A percentile compares a stretch with the other conserved stretches of the same genome.
Evolutionary conservation across 2,329 filamentous ascomycete species (phyloP).

Genomic region (Trichoderma asperellum): DNA sequence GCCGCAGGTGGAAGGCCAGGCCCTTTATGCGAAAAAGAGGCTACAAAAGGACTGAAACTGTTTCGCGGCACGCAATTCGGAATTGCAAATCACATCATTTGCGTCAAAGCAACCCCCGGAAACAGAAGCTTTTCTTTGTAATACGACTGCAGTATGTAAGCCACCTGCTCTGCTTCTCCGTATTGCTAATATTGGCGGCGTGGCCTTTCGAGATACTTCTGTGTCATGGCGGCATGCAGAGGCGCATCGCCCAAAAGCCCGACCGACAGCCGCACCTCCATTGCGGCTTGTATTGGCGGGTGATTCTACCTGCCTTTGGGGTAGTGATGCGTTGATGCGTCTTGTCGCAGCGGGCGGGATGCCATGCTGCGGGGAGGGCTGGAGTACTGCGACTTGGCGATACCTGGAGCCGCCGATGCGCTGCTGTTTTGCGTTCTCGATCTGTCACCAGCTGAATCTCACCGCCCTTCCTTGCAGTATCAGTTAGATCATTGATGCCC

Average conservation of each 20-base stretch:
- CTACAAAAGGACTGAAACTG: neutral
- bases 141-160: slow-evolving; percentile 15
- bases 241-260: slow-evolving; percentile 14
- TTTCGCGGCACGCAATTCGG: neutral
- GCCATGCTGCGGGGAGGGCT: neutral
- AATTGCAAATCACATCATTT: slow-evolving; percentile 26
- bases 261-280: slow-evolving; percentile 26
- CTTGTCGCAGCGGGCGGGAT: neutral
- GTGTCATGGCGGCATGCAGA: slow-evolving; percentile 26
- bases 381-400: slow-evolving; percentile 1
- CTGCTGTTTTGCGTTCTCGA: neutral
- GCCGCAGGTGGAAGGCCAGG: neutral
- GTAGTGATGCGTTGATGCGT: neutral
- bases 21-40: slow-evolving; percentile 13
- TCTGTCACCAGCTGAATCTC: slow-evolving; percentile 22
- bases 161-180: neutral
- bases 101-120: neutral
- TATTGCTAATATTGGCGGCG: slow-evolving; percentile 21
- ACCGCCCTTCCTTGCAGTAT: neutral
- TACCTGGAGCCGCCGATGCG: neutral
- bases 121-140: slow-evolving; percentile 2
- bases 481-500: slow-evolving; percentile 8
- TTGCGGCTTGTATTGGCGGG: neutral
- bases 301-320: neutral
- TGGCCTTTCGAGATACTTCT: slow-evolving; percentile 25